Conservation (phyloP, 2,329 filamentous ascomycete genomes). For the Penicillium sp. region DNA sequence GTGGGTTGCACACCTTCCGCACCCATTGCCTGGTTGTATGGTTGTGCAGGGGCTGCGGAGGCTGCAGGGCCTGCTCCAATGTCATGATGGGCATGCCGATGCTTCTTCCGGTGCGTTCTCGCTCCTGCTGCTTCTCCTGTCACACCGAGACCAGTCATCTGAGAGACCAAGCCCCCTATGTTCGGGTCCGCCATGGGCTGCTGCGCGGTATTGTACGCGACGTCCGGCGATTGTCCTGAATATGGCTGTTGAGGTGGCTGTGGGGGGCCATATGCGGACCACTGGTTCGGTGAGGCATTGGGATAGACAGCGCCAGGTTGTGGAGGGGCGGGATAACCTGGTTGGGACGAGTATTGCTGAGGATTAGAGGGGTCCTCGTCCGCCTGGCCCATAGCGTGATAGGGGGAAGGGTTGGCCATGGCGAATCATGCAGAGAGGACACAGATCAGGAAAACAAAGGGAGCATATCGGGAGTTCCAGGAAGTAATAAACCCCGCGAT, state of each 20-base stretch:
- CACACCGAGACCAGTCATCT: conserved; percentile 77
- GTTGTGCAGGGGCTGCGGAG: conserved; percentile 57
- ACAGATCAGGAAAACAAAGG: conserved; percentile 2
- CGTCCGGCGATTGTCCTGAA: conserved; percentile 25
- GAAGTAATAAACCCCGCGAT: conserved; percentile 11
- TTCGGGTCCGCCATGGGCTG: conserved; percentile 30
- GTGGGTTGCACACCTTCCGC: conserved; percentile 57
- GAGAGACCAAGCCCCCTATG: conserved; percentile 53
- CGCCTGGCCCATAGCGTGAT: conserved; percentile 41
- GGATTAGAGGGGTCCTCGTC: conserved; percentile 57
- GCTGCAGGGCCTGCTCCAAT: conserved; percentile 58
- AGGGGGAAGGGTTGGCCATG: conserved; percentile 47
- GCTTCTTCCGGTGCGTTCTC: conserved; percentile 76
- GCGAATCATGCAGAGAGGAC: conserved; percentile 31
- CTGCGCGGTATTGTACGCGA: conserved; percentile 28
- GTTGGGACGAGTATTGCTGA: conserved; percentile 43
- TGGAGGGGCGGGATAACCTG: conserved; percentile 33
- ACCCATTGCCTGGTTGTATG: conserved; percentile 71
- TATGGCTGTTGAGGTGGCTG: conserved; percentile 24
- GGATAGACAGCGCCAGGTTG: conserved; percentile 40
- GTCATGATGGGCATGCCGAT: conserved; percentile 87
- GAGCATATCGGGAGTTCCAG: conserved; percentile 5
- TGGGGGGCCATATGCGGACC: conserved; percentile 30
- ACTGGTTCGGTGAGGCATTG: conserved; percentile 34
- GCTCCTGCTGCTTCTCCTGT: conserved; percentile 47